Percentiles rank a stretch among this genome's conserved stretches.
Conservation (phyloP, 208 protist genomes). For the Blechomonas ayalai region DNA sequence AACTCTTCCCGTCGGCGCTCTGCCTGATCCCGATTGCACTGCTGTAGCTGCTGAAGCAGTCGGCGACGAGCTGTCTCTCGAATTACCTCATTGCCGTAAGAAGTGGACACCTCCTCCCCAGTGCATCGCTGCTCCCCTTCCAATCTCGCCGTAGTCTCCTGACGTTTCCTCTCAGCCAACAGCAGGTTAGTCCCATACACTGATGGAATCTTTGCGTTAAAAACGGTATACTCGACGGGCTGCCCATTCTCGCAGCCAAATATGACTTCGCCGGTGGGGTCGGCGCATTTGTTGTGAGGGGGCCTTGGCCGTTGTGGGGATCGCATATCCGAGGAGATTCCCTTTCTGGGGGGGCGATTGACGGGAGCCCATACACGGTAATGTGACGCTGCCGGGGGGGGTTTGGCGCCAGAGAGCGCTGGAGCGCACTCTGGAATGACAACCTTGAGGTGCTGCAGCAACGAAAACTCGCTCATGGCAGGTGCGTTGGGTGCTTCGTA, state of each 20-base stretch:
- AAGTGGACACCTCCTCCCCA: neutral
- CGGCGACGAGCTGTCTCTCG: slow-evolving; percentile 7
- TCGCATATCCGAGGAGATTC: neutral
- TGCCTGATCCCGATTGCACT: slow-evolving; percentile 44
- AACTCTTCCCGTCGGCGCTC: slow-evolving; percentile 32
- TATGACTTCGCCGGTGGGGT: slow-evolving; percentile 52
- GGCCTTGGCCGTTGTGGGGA: neutral
- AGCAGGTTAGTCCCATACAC: slow-evolving; percentile 58
- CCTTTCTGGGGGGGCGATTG: slow-evolving; percentile 17
- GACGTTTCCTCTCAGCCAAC: slow-evolving; percentile 32
- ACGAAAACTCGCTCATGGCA: slow-evolving; percentile 49
- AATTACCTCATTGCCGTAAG: neutral
- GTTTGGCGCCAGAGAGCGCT: neutral
- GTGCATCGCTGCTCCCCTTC: neutral
- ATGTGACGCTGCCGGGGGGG: neutral
- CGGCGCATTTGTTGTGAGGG: slow-evolving; percentile 17
- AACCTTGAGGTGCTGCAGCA: slow-evolving; percentile 53
- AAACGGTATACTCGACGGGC: slow-evolving; percentile 55
- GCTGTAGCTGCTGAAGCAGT: slow-evolving; percentile 33
- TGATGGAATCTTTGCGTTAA: slow-evolving; percentile 52
- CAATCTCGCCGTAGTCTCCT: slow-evolving; percentile 3
- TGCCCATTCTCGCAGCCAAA: slow-evolving; percentile 16
- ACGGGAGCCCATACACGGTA: slow-evolving; percentile 49
- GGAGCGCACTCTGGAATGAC: slow-evolving; percentile 13
- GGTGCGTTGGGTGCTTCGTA: too few relatives aligned